A percentile compares a stretch with the other conserved stretches of the same genome.
phyloP scores from a whole-genome alignment of 2,329 filamentous ascomycete genomes.

The Samsoniella hepiali region DNA sequence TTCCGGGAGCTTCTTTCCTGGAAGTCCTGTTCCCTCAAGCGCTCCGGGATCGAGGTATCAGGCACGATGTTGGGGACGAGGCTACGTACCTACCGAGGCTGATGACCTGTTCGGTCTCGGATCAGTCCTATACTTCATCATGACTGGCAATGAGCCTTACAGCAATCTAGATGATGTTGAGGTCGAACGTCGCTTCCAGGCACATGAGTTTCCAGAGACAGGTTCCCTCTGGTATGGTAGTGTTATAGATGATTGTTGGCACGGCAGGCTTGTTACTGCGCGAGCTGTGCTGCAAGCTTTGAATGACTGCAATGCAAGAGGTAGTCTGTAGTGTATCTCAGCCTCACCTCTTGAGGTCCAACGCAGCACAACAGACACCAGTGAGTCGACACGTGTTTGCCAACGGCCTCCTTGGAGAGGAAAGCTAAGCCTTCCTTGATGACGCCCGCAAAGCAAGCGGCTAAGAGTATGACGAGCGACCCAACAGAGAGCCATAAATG shows the following conservation, averaged over 20 bases:
- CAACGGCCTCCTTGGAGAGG: too few species aligned
- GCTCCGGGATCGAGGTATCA: conserved; percentile 26
- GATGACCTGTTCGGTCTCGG: conserved; percentile 34
- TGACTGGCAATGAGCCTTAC: conserved; percentile 32
- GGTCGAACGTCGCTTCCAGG: conserved; percentile 22
- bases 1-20: conserved; percentile 31
- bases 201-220: conserved; percentile 6
- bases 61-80: conserved; percentile 25
- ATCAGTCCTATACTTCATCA: conserved; percentile 34
- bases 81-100: conserved; percentile 24
- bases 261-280: neutral
- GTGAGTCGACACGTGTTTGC: too few species aligned
- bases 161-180: conserved; percentile 28
- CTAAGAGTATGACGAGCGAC: too few species aligned
- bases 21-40: conserved; percentile 23
- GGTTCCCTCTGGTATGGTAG: neutral
- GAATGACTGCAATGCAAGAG: neutral
- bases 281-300: conserved; percentile 1
- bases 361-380: too few species aligned
- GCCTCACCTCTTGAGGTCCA: too few species aligned
- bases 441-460: too few species aligned
- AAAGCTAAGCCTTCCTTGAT: too few species aligned
- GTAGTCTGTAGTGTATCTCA: neutral
- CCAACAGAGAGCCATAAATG: too few species aligned
- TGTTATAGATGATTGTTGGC: conserved; percentile 7